Evolutionary conservation across 148 eudicot genomes (phyloP), one percentile per base, ranked within the genome.

Genomic region (Camellia granthamiana): DNA sequence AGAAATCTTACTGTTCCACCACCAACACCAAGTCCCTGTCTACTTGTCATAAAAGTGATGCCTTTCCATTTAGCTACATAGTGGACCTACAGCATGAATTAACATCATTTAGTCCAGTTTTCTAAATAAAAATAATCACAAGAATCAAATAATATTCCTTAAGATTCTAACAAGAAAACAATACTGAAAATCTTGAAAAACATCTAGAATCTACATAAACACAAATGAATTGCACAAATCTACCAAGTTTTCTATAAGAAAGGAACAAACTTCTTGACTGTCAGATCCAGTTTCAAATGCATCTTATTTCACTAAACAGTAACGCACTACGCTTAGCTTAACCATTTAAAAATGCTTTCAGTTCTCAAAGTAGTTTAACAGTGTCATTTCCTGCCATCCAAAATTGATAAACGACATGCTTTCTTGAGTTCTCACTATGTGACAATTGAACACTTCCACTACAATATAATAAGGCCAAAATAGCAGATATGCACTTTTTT

Each of bases 31-130:
- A 95, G 83, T 74, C 99, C 99, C 84, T 95, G 97, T 83, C 99
- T 87, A 81, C 99, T 95, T 18, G 99, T 93, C 99, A 95, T 95
- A 78, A 93, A 95, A 71, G 99, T 95, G 81, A 95, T 85, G 71
- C 84, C 84, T 86, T 85, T 95, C 97, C 99, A 95, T 86, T 93
- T 93, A 75, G 99, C 97, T 76, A 95, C 99, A 84, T 95, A 95
- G 82, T 95, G 97, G 15, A 95, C 93, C 98, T 92, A 80, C 86
- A 87, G n/a, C 10, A 63, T 71, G 44, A 62, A 69, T 54, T 63
- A 75, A 49, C 51, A 43, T 42, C 75, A 65, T 41, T 59, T 56
- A 77, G 30, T 70, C 61, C 61, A 77, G 70, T 46, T 47, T 60
- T 21, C 21, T 61, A 63, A 7, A 46, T 18, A 63, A 42, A 77